Conservation (phyloP, 768 basidiomycete species). For the Fomitopsis serialis region DNA sequence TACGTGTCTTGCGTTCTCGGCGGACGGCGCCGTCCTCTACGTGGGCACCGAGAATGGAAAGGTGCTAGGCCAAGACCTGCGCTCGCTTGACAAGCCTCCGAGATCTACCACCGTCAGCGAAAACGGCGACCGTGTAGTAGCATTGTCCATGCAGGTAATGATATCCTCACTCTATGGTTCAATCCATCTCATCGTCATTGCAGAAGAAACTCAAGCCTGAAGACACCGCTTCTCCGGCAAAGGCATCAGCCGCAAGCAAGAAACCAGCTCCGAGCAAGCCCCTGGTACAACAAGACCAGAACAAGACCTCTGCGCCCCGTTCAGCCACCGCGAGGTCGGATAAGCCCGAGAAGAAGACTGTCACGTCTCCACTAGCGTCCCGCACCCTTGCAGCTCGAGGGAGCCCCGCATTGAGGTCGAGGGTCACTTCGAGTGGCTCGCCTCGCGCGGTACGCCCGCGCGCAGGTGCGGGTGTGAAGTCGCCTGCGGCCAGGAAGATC, state of each 20-base stretch:
- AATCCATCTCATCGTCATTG: not conserved
- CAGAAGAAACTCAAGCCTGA: constrained; percentile 19
- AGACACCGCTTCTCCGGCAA: constrained; percentile 3
- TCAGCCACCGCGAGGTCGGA: not conserved
- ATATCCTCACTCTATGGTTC: not conserved
- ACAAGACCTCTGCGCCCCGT: constrained; percentile 8
- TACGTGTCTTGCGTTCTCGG: constrained; percentile 62
- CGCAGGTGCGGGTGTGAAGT: not conserved
- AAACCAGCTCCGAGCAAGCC: constrained; percentile 21
- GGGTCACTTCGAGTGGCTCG: not conserved
- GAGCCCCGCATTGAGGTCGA: not conserved
- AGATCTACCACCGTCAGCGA: constrained; percentile 48
- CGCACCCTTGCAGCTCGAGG: constrained; percentile 1
- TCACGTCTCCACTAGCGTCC: constrained; percentile 1
- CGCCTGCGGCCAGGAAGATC: not conserved
- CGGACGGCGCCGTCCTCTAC: constrained; percentile 63
- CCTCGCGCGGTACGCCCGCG: not conserved
- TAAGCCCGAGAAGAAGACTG: not conserved
- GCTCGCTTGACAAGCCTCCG: constrained; percentile 61
- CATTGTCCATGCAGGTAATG: constrained; percentile 58
- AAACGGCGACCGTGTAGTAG: constrained; percentile 40
- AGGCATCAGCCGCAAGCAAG: constrained; percentile 7
- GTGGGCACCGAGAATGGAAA: constrained; percentile 61
- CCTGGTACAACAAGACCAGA: constrained; percentile 17
- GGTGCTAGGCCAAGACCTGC: constrained; percentile 58